phyloP scores from a whole-genome alignment of 108 stramenopile genomes.

The Tribonema minus region DNA sequence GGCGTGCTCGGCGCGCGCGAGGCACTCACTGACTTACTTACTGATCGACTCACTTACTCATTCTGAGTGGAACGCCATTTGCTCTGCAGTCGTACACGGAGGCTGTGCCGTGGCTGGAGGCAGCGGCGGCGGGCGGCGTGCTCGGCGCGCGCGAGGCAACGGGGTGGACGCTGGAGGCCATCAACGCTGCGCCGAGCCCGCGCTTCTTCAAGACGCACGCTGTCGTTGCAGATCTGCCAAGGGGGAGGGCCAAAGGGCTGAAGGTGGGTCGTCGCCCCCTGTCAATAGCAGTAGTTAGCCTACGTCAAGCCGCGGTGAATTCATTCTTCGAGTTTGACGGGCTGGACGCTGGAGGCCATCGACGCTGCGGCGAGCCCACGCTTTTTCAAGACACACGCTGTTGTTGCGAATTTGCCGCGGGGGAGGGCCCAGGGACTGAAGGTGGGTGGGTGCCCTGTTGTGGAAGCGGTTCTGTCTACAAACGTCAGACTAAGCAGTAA shows the following conservation, averaged over 20 bases:
- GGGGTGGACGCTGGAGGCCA: constrained; percentile 32
- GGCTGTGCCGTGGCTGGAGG: constrained; percentile 48
- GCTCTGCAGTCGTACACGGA: constrained; percentile 48
- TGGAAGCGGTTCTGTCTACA: too few species aligned
- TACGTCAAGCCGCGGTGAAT: too few species aligned
- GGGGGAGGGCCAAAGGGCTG: constrained; percentile 17
- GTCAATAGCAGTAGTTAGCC: too few species aligned
- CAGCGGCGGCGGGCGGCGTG: not conserved
- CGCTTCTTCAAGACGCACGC: constrained; percentile 56
- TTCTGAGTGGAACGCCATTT: too few species aligned
- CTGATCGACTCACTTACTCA: too few species aligned
- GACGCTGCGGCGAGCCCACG: constrained; percentile 3
- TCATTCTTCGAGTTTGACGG: too few species aligned
- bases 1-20: constrained; percentile 1
- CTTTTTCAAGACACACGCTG: constrained; percentile 53
- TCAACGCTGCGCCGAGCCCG: not conserved
- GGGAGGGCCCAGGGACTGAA: constrained; percentile 24
- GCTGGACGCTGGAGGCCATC: constrained; percentile 37
- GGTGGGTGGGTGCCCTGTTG: too few species aligned
- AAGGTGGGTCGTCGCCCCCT: too few species aligned
- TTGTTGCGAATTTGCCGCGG: constrained; percentile 26
- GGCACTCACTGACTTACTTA: too few species aligned
- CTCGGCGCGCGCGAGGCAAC: constrained; percentile 30
- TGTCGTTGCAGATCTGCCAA: constrained; percentile 28
- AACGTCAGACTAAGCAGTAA: too few species aligned